Percentiles rank a stretch among this genome's conserved stretches.
Evolutionary conservation across 2,329 filamentous ascomycete genomes (phyloP).

Genomic region (Aspergillus intermedius): DNA sequence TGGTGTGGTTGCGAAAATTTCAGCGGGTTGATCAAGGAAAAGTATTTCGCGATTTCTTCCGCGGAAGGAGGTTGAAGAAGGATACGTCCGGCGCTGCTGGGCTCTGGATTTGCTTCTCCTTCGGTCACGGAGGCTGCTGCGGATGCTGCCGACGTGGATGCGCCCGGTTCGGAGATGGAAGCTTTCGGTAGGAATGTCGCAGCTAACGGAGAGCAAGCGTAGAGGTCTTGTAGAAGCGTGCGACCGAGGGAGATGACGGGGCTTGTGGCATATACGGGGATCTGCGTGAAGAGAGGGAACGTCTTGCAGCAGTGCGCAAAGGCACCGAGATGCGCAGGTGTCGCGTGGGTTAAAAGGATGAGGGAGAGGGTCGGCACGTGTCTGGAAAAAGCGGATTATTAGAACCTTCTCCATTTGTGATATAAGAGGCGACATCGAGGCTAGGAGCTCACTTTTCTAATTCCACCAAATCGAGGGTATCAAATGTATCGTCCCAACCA

Average conservation of each 20-base stretch:
- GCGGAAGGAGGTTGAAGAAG: slow-evolving; percentile 64
- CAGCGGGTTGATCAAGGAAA: slow-evolving; percentile 79
- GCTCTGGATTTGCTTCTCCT: slow-evolving; percentile 25
- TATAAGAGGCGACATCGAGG: not conserved
- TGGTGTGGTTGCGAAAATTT: slow-evolving; percentile 98
- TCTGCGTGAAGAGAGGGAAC: slow-evolving; percentile 81
- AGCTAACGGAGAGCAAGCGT: slow-evolving; percentile 80
- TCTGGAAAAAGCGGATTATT: slow-evolving; percentile 40
- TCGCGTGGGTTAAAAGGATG: slow-evolving; percentile 91
- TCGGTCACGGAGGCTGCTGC: slow-evolving; percentile 24
- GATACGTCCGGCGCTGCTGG: slow-evolving; percentile 36
- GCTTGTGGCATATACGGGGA: slow-evolving; percentile 89
- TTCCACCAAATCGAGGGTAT: slow-evolving; percentile 72
- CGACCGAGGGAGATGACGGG: slow-evolving; percentile 91
- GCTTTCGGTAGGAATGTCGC: slow-evolving; percentile 71
- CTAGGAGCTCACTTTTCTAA: slow-evolving; percentile 68
- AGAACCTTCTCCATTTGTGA: slow-evolving; percentile 5
- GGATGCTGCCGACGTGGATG: slow-evolving; percentile 38
- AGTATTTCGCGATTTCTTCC: slow-evolving; percentile 89
- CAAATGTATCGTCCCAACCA: slow-evolving; percentile 92
- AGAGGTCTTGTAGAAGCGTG: slow-evolving; percentile 84
- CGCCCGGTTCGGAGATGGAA: slow-evolving; percentile 56
- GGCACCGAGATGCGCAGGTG: slow-evolving; percentile 81
- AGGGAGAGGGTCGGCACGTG: slow-evolving; percentile 87
- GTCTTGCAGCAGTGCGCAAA: slow-evolving; percentile 97